Base-by-base conservation (phyloP, 768 basidiomycete genomes). In the Podaxis sp. region DNA sequence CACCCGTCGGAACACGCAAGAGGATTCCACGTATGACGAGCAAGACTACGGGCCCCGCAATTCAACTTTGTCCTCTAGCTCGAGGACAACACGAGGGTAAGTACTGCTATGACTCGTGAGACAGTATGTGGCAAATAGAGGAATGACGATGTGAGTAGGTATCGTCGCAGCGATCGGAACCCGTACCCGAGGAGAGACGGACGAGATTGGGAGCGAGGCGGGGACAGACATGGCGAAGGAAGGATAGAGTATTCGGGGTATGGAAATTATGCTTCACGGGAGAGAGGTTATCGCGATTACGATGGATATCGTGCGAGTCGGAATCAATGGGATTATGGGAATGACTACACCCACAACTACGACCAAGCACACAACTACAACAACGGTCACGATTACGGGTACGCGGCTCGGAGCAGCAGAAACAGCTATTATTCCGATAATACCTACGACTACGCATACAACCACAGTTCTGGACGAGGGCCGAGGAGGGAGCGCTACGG, bases 361-460 rank as follows among this genome's bases (percentile, higher is more conserved):
- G 59, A 63, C 57, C 49, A 49, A 47, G 53, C 49, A 9, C 22
- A 11, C 50, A 24, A 55, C 49, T 52, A 19, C 66, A 58, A 65
- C 53, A 38, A 56, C 33, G 54, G 41, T 22, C 19, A 17, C 59
- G 24, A 57, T 43, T 50, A 47, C 40, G 24, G 36, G 17, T 43
- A 38, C 57, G 38, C 15, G 51, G 9, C 22, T 25, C 24, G 36
- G 17, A 38, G 13, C n/a, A 49, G 47, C 17, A 49, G 22, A 38
- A 24, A 50, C n/a, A 24, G 46, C 15, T 6, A 15, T 25, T 29
- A 62, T 36, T 7, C 25, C 5, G 49, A 15, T 2, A 27, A 17
- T 29, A 50, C 49, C 49, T 50, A 50, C 49, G 9, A 13, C 13
- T 50, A 50, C 49, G 24, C 11, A 22, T 27, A 19, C 22, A 50